phyloP scores from a whole-genome alignment of 2,329 filamentous ascomycete species.

The Exophiala xenobiotica region DNA sequence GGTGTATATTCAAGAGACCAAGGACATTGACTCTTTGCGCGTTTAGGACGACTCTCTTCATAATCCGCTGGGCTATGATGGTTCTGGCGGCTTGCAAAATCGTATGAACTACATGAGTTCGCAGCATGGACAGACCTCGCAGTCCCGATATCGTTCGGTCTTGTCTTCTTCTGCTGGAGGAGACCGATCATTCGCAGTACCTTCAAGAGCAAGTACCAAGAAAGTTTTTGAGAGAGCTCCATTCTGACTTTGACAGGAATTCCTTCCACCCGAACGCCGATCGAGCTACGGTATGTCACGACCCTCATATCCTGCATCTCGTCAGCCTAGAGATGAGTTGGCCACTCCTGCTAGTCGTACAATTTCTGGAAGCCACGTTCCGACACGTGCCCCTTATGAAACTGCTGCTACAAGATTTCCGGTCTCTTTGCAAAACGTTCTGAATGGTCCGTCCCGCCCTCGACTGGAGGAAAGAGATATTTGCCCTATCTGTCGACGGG shows the following conservation, averaged over 20 bases:
- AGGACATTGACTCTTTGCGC: neutral
- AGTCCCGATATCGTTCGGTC: slow-evolving; percentile 7
- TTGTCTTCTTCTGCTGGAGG: slow-evolving; percentile 4
- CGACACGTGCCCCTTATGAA: slow-evolving; percentile 3
- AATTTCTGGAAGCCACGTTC: slow-evolving; percentile 15
- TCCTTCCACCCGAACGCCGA: slow-evolving; percentile 6
- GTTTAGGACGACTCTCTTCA: neutral
- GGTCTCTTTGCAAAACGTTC: slow-evolving; percentile 13
- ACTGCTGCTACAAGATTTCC: slow-evolving; percentile 14
- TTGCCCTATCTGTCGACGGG: slow-evolving; percentile 47
- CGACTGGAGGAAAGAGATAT: slow-evolving; percentile 44
- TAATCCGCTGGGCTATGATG: slow-evolving; percentile 3
- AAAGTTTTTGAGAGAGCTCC: neutral
- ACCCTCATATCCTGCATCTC: slow-evolving; percentile 15
- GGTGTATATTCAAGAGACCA: neutral
- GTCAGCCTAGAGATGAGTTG: slow-evolving; percentile 17
- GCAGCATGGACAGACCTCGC: slow-evolving; percentile 9
- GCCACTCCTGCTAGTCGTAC: slow-evolving; percentile 9
- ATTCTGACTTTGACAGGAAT: slow-evolving; percentile 11
- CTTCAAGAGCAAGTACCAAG: slow-evolving; percentile 11
- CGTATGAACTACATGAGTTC: slow-evolving; percentile 6
- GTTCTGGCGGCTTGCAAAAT: slow-evolving; percentile 4
- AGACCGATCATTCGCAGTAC: neutral
- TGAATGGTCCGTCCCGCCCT: slow-evolving; percentile 25
- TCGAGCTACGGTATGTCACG: slow-evolving; percentile 9